Evolutionary conservation across 2,329 filamentous ascomycete species (phyloP), one percentile per base, ranked within the genome.

Genomic region (Myrmaecium sp.): DNA sequence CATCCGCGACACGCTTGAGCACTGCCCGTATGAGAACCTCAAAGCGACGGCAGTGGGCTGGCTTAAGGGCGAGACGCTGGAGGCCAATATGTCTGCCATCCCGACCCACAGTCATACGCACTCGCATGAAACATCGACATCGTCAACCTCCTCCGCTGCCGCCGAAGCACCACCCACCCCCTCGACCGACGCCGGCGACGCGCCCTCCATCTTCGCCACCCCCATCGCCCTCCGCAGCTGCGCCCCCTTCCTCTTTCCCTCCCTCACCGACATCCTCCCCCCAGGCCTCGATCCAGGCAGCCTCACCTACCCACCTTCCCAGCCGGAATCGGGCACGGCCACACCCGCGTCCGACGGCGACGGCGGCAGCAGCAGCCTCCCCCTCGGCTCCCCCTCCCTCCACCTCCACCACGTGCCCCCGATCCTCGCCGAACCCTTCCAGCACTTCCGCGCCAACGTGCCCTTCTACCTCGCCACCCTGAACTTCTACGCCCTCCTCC

Each of bases 1-100:
- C 35, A 66, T 70, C 28, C 54, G 58, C 4, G 60, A 62, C 23
- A 63, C 66, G 3, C 49, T 71, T 3, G 60, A 67, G 33, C 54
- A 68, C 26, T 62, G 62, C 11, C 54, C 55, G 0, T 60, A 65
- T 31, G 56, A 61, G 23, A 63, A 64, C 10, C 55, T 66, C 19
- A 66, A 66, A 37, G 63, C 65, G 18, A 61, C 59, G 21, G 67
- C 66, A 3, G 59, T 73, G 4, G 58, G 61, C 17, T 73, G 68
- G 68, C 49, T 72, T 17, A 72, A 70, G 39, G 55, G 66, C 21
- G 68, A 71, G 39, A 62, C 67, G 0, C 52, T 71, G 4, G 54
- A 60, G 36, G 57, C 60, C 4, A 58, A 47, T 11, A 25, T 40
- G n/a, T n/a, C 24, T 3, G 28, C 35, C 3, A 23, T 32, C 6